Conservation (phyloP, 2,329 filamentous ascomycete genomes). For the Chaetomium sp. region DNA sequence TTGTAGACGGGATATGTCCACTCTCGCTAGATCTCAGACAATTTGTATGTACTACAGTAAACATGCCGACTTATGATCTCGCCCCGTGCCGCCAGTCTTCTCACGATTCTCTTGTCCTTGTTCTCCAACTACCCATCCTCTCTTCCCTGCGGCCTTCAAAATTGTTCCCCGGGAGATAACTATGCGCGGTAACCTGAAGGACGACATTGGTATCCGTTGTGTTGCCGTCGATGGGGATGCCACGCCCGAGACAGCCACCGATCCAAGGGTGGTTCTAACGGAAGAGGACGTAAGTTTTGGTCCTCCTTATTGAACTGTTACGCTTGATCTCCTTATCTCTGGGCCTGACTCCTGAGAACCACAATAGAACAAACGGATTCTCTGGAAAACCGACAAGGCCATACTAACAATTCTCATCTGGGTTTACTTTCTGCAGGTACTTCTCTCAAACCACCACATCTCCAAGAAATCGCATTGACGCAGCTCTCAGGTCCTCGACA, state of each 20-base stretch:
- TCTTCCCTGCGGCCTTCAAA: neutral
- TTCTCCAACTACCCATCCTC: neutral
- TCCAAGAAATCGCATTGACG: neutral
- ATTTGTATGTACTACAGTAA: neutral
- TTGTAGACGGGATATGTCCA: neutral
- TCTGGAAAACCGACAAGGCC: constrained; percentile 59
- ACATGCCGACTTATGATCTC: neutral
- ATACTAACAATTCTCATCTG: constrained; percentile 58
- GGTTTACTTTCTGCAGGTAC: constrained; percentile 59
- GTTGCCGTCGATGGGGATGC: neutral
- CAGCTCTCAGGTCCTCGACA: constrained; percentile 53
- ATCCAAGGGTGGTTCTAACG: neutral
- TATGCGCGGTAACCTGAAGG: neutral
- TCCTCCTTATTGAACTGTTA: neutral
- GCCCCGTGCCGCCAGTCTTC: neutral
- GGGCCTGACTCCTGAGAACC: neutral
- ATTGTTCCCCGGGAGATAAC: neutral
- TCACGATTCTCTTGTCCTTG: neutral
- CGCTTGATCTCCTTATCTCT: neutral
- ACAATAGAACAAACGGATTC: constrained; percentile 55
- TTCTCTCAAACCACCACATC: neutral
- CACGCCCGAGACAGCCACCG: neutral
- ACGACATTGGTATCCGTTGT: neutral
- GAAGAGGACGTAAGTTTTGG: neutral
- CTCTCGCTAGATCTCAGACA: neutral